These are phyloP conservation scores for Stenocarpella maydis DNA, from an alignment of 2,329 filamentous ascomycete species.

Conservation along the genomic window DNA sequence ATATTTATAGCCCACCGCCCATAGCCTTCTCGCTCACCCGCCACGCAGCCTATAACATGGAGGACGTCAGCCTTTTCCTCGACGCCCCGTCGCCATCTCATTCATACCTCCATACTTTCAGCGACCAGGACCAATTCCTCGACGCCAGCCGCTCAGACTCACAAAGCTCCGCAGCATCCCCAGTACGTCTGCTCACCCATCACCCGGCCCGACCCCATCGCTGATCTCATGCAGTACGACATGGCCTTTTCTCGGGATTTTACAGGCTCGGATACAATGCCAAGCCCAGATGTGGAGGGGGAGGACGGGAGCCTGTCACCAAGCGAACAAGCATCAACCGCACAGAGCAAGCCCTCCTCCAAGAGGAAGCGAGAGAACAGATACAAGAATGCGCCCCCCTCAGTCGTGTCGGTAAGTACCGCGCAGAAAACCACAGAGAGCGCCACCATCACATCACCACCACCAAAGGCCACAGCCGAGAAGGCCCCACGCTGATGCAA, in stretches of 20 bases:
- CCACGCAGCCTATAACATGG: constrained; percentile 41
- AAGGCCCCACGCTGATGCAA: neutral
- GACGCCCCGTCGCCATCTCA: constrained; percentile 46
- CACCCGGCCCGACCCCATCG: neutral
- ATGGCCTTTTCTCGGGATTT: constrained; percentile 40
- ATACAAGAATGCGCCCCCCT: constrained; percentile 61
- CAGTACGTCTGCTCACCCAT: constrained; percentile 41
- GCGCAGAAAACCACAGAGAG: neutral
- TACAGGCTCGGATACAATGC: constrained; percentile 36
- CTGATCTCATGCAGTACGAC: constrained; percentile 45
- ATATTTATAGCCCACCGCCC: constrained; percentile 17
- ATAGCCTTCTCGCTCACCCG: neutral
- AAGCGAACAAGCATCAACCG: constrained; percentile 38
- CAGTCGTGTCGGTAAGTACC: constrained; percentile 55
- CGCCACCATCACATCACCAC: constrained; percentile 25
- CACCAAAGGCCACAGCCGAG: neutral
- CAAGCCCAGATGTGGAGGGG: constrained; percentile 35
- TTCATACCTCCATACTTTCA: constrained; percentile 46
- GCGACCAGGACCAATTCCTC: constrained; percentile 47
- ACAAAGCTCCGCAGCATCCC: constrained; percentile 49
- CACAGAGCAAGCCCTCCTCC: constrained; percentile 47
- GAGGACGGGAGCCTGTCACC: constrained; percentile 33
- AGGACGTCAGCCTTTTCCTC: constrained; percentile 42
- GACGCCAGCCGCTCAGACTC: constrained; percentile 47
- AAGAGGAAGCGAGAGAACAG: constrained; percentile 61